A percentile compares a stretch with the other conserved stretches of the same genome.
Conservation (phyloP, 257 asterid genomes). For the Schizonepeta tenuifolia region DNA sequence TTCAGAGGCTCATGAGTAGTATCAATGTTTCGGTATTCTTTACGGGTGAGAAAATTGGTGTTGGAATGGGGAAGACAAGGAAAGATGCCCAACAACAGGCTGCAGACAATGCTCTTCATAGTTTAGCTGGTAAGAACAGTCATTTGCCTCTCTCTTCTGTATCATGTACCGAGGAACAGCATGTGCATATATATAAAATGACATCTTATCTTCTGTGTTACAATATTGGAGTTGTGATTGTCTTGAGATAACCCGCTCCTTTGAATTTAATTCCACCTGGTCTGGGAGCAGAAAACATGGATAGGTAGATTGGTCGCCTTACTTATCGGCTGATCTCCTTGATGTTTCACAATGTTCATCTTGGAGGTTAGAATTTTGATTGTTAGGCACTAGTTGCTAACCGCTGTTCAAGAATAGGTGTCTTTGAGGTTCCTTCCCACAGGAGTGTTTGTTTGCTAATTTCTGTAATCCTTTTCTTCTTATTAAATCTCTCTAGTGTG, state of each 20-base stretch:
- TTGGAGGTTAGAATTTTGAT: conserved; percentile 49
- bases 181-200: background rate
- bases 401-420: background rate
- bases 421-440: background rate
- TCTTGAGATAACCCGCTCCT: conserved; percentile 42
- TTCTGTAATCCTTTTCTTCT: background rate
- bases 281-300: conserved; percentile 43
- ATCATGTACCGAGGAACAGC: background rate
- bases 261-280: conserved; percentile 44
- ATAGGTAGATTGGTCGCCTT: conserved; percentile 43
- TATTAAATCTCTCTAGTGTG: background rate
- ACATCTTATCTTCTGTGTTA: conserved; percentile 8
- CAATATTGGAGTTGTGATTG: conserved; percentile 39
- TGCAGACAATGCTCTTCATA: conserved; percentile 90
- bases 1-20: conserved; percentile 37
- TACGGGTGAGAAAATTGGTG: conserved; percentile 82
- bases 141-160: background rate
- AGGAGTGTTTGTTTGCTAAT: background rate
- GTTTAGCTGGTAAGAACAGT: conserved; percentile 75
- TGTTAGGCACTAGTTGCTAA: conserved; percentile 1
- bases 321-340: conserved; percentile 42
- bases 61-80: conserved; percentile 89
- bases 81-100: conserved; percentile 99
- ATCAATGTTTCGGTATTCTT: conserved; percentile 66
- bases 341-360: conserved; percentile 36